Evolutionary conservation across 2,329 filamentous ascomycete genomes (phyloP).

Genomic region (Proliferodiscus dingleyae): DNA sequence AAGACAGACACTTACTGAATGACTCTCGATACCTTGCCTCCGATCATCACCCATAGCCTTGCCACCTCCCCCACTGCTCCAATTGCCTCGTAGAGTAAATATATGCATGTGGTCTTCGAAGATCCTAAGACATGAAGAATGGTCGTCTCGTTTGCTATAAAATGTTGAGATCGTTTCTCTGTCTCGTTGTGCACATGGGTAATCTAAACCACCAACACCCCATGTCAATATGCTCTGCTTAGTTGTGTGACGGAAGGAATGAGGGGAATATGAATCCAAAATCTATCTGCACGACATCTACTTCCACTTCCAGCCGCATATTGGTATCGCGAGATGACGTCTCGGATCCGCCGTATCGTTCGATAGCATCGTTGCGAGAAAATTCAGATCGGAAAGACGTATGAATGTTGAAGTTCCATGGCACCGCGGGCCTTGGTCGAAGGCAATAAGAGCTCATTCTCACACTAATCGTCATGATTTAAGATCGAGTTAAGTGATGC

Average conservation of each 20-base stretch:
- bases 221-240: too few species aligned
- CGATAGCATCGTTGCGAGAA: too few species aligned
- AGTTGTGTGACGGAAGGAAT: too few species aligned
- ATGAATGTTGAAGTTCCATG: too few species aligned
- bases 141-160: slow-evolving; percentile 36
- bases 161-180: slow-evolving; percentile 36
- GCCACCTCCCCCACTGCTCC: slow-evolving; percentile 39
- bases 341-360: too few species aligned
- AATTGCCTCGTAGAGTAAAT: slow-evolving; percentile 39
- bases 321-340: too few species aligned
- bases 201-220: slow-evolving; percentile 39
- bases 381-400: too few species aligned
- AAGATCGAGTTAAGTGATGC: neutral
- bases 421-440: too few species aligned
- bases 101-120: slow-evolving; percentile 42
- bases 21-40: slow-evolving; percentile 37
- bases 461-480: slow-evolving; percentile 34
- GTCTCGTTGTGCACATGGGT: slow-evolving; percentile 36
- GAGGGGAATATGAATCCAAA: too few species aligned
- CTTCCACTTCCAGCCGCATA: too few species aligned
- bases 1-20: slow-evolving; percentile 35
- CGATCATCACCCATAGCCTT: slow-evolving; percentile 42
- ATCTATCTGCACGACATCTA: too few species aligned
- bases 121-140: slow-evolving; percentile 36
- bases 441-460: slow-evolving; percentile 40